Conservation (phyloP, 306 rosid species). For the Crotalaria pallida region DNA sequence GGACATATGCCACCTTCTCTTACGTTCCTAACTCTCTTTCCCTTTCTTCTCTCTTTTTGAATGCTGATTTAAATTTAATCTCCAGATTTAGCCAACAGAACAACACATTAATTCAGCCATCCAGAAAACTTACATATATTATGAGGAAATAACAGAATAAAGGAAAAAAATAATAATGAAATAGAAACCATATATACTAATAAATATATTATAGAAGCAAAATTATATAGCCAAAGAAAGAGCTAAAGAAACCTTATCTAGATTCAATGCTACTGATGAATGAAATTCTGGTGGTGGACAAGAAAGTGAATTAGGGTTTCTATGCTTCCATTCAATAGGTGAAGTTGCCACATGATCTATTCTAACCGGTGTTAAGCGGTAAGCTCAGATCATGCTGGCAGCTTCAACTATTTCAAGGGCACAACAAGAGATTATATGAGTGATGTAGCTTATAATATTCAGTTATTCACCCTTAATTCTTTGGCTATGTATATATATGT, state of each 20-base stretch:
- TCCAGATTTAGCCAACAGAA: not conserved
- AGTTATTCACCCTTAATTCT: no score
- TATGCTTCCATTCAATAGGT: conserved; percentile 64
- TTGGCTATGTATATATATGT: not conserved
- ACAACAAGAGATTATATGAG: not conserved
- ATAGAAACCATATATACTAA: not conserved
- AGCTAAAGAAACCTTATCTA: not conserved
- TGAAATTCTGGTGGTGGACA: not conserved
- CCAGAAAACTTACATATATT: not conserved
- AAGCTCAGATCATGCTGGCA: conserved; percentile 94
- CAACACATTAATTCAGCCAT: not conserved
- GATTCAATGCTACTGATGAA: not conserved
- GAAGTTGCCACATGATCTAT: conserved; percentile 78
- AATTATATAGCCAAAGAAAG: not conserved
- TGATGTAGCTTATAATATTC: no score
- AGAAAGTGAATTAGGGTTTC: conserved; percentile 20
- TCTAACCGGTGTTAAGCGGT: conserved; percentile 29
- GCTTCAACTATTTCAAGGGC: conserved; percentile 74
- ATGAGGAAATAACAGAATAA: not conserved
- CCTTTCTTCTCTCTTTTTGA: not conserved
- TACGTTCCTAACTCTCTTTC: not conserved
- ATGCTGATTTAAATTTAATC: not conserved
- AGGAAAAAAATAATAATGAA: not conserved
- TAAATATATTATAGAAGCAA: not conserved
- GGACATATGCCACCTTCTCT: not conserved